Evolutionary conservation across 371 early-diverging fungal species (phyloP).

Genomic region (Rhizopus arrhizus): DNA sequence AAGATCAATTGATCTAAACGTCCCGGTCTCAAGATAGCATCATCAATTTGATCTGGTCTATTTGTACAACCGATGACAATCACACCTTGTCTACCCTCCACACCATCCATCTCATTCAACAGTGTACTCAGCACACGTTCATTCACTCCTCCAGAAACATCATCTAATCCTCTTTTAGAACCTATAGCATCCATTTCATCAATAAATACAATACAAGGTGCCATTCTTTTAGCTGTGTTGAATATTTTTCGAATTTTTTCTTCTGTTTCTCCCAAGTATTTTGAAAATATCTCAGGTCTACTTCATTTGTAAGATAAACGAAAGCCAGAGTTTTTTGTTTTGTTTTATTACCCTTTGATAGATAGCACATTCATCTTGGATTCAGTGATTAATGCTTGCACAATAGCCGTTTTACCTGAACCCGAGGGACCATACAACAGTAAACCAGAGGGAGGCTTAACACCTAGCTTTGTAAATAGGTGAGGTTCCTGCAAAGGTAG

Average conservation of each 20-base stretch:
- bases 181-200: constrained; percentile 91
- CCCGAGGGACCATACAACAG: constrained; percentile 88
- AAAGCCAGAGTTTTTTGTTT: not conserved
- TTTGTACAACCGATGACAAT: constrained; percentile 84
- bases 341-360: constrained; percentile 65
- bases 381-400: constrained; percentile 72
- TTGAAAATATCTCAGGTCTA: constrained; percentile 81
- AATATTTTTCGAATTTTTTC: constrained; percentile 79
- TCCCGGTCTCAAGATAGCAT: constrained; percentile 86
- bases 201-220: constrained; percentile 89
- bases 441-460: constrained; percentile 77
- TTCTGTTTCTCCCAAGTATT: constrained; percentile 94
- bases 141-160: constrained; percentile 71
- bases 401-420: constrained; percentile 85
- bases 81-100: constrained; percentile 71
- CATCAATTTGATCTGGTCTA: constrained; percentile 79
- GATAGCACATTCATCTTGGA: constrained; percentile 76
- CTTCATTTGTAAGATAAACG: not conserved
- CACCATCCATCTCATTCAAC: constrained; percentile 83
- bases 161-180: constrained; percentile 66
- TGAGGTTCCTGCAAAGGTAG: constrained; percentile 70
- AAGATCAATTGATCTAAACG: constrained; percentile 74
- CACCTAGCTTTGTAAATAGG: constrained; percentile 66
- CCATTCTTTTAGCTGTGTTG: constrained; percentile 75
- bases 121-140: constrained; percentile 78